These are phyloP conservation scores for Colletotrichum filicis DNA, from an alignment of 2,329 filamentous ascomycete genomes.

Conservation along the genomic window DNA sequence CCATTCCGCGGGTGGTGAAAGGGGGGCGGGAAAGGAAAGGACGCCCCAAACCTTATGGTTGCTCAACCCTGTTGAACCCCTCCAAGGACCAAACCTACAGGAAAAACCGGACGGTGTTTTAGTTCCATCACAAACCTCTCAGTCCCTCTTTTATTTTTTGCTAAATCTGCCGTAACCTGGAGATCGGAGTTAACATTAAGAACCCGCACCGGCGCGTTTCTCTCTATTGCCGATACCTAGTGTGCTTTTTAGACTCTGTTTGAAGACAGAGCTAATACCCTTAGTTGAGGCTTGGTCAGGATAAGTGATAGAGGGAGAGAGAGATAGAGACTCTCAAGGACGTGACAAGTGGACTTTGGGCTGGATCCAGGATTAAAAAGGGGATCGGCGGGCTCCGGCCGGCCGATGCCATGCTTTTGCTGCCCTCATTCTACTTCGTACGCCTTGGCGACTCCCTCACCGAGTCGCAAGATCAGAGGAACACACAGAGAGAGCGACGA, in stretches of 20 bases:
- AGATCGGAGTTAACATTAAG: not conserved
- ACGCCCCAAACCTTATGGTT: not conserved
- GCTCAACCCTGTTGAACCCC: not conserved
- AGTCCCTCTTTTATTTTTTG: too few species aligned
- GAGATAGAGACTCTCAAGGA: not conserved
- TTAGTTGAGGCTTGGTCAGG: not conserved
- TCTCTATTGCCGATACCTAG: not conserved
- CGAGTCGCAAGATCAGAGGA: not conserved
- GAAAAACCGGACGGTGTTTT: not conserved
- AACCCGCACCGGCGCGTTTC: not conserved
- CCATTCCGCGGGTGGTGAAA: not conserved
- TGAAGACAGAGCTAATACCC: not conserved
- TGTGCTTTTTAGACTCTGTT: not conserved
- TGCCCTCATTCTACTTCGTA: not conserved
- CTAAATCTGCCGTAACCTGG: not conserved
- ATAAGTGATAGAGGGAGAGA: not conserved
- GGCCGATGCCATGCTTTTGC: conserved; percentile 11
- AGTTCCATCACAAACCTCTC: too few species aligned
- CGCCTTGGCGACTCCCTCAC: not conserved
- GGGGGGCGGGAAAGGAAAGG: not conserved
- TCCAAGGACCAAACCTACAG: not conserved
- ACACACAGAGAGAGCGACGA: not conserved
- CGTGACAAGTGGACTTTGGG: not conserved
- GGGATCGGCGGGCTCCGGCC: conserved; percentile 32
- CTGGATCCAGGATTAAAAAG: conserved; percentile 4